These are phyloP conservation scores for Phlebiopsis flavidoalba DNA, from an alignment of 768 basidiomycete species.

Conservation along the genomic window DNA sequence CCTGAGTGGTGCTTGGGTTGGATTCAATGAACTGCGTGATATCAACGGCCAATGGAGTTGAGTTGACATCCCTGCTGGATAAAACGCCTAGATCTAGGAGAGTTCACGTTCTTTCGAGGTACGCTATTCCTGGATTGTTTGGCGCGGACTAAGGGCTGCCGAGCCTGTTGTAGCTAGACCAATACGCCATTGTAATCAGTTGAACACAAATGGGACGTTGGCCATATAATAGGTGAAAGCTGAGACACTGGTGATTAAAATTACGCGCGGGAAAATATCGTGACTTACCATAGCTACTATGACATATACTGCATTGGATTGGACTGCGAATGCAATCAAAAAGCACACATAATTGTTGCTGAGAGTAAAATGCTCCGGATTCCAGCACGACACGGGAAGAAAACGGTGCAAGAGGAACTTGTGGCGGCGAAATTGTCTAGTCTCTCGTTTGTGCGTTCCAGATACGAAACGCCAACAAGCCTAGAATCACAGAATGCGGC, in stretches of 20 bases:
- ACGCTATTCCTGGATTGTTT: neutral
- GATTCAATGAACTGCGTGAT: slow-evolving; percentile 17
- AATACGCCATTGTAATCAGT: slow-evolving; percentile 37
- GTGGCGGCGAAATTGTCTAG: slow-evolving; percentile 13
- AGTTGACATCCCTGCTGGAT: slow-evolving; percentile 8
- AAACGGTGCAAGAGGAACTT: slow-evolving; percentile 18
- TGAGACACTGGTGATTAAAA: slow-evolving; percentile 14
- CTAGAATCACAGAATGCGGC: slow-evolving; percentile 11
- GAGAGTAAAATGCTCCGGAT: slow-evolving; percentile 35
- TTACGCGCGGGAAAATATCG: too few species aligned
- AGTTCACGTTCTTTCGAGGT: neutral
- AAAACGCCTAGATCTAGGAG: slow-evolving; percentile 3
- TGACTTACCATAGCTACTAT: slow-evolving; percentile 31
- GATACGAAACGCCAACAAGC: slow-evolving; percentile 26
- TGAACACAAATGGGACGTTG: slow-evolving; percentile 38
- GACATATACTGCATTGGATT: slow-evolving; percentile 28
- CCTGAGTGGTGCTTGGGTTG: too few species aligned
- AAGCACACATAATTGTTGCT: slow-evolving; percentile 26
- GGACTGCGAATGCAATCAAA: slow-evolving; percentile 23
- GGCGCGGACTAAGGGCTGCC: neutral
- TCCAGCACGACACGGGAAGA: slow-evolving; percentile 31
- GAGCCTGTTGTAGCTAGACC: slow-evolving; percentile 13
- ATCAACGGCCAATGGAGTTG: slow-evolving; percentile 15
- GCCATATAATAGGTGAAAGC: slow-evolving; percentile 36
- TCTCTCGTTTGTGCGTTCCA: slow-evolving; percentile 23